These are phyloP conservation scores for Haplosporangium gracile DNA, from an alignment of 192 early-diverging fungal species.

Conservation along the genomic window DNA sequence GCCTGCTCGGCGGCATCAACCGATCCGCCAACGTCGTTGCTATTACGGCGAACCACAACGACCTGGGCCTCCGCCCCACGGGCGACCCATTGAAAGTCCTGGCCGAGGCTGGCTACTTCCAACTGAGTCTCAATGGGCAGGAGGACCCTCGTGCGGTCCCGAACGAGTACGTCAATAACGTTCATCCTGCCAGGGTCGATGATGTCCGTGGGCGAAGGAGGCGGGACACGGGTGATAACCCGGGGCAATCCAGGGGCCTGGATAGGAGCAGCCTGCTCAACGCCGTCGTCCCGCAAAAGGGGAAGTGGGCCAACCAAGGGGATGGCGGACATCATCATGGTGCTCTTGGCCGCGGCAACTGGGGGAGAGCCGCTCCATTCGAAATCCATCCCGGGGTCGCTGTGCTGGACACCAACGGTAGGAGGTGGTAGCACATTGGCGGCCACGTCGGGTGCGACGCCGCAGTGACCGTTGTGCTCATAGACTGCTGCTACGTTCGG, in stretches of 20 bases:
- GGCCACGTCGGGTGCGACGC: neutral
- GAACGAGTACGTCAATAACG: neutral
- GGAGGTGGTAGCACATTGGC: conserved; percentile 8
- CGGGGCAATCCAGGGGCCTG: neutral
- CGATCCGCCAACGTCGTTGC: conserved; percentile 7
- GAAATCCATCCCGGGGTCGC: conserved; percentile 11
- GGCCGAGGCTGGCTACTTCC: conserved; percentile 1
- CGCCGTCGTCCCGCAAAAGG: neutral
- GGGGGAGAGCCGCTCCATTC: conserved; percentile 9
- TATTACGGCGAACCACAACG: conserved; percentile 12
- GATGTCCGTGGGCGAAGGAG: neutral
- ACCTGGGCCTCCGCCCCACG: conserved; percentile 7
- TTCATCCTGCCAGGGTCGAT: conserved; percentile 1
- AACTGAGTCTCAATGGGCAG: neutral
- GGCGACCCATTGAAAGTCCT: conserved; percentile 5
- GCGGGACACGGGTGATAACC: neutral
- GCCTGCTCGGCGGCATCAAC: conserved; percentile 41
- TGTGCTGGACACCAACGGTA: neutral
- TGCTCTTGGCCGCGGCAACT: neutral
- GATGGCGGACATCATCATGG: conserved; percentile 8
- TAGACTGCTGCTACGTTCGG: neutral
- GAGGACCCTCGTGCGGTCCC: conserved; percentile 18
- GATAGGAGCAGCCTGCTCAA: neutral
- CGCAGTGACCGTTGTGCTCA: neutral
- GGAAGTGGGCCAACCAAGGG: neutral